A percentile compares a stretch with the other conserved stretches of the same genome.
phyloP scores from a whole-genome alignment of 768 basidiomycete species.

The Termitomyces sp. region DNA sequence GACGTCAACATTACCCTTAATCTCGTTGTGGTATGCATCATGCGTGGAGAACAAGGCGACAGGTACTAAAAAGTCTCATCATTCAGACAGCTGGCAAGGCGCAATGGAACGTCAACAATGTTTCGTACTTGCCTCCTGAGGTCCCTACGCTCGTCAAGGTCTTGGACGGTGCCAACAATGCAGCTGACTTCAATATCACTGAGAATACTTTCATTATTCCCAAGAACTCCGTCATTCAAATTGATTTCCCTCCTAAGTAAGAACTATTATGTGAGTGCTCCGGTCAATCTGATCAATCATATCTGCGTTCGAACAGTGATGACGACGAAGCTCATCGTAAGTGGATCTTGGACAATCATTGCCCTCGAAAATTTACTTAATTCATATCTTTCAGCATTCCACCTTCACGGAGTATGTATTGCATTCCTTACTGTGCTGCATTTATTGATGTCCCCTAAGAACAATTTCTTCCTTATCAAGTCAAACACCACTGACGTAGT shows the following conservation, averaged over 20 bases:
- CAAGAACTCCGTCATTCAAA: conserved; percentile 29
- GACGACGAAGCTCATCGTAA: conserved; percentile 24
- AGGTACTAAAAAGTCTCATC: background rate
- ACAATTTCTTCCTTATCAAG: conserved; percentile 34
- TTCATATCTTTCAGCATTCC: conserved; percentile 18
- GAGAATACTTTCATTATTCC: conserved; percentile 36
- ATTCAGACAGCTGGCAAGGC: conserved; percentile 17
- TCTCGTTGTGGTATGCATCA: conserved; percentile 15
- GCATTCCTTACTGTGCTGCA: background rate
- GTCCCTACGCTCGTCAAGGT: conserved; percentile 26
- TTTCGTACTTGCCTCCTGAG: conserved; percentile 24
- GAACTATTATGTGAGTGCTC: background rate
- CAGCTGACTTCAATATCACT: conserved; percentile 23
- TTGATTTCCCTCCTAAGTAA: conserved; percentile 26
- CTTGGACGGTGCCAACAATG: conserved; percentile 24
- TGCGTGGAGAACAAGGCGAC: background rate
- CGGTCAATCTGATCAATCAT: background rate
- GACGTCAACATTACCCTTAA: conserved; percentile 21
- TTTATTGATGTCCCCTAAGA: conserved; percentile 15
- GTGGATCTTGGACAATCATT: background rate
- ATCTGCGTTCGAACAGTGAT: conserved; percentile 7
- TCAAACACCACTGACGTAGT: conserved; percentile 22
- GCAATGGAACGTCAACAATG: conserved; percentile 27
- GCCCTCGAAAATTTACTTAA: background rate
- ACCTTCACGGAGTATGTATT: conserved; percentile 23